Base-by-base conservation (phyloP, 495 filamentous ascomycete genomes). In the Penicillium ucsense region DNA sequence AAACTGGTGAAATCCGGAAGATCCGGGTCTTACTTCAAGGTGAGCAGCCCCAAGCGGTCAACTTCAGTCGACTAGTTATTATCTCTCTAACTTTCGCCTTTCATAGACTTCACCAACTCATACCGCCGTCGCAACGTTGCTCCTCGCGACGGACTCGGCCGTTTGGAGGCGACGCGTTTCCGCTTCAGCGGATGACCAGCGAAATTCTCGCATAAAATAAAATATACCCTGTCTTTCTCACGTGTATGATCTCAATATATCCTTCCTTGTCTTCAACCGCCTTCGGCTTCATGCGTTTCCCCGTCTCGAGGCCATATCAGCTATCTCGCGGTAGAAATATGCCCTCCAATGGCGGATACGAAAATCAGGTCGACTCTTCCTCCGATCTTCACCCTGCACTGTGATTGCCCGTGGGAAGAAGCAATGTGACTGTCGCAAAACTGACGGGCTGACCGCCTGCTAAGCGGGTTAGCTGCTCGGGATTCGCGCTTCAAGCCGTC, bases 41-140 rank as follows among this genome's bases (percentile, higher is more conserved):
- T 74, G 36, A 41, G 62, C 53, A n/a, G 10, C 27, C 37, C 10
- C 9, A n/a, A n/a, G 6, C 37, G n/a, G 10, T 39, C 20, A 31
- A 31, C 10, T 31, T 28, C 30, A 4, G 5, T 39, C 35, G 31
- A 20, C 20, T 35, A 0, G 9, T 9, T n/a, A 28, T 41, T 34
- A 28, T 31, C 4, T 33, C 45, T 4, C 9, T 27, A 32, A 20
- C 27, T 37, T 11, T n/a, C 27, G 10, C 10, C 8, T 31, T 5
- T 38, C 31, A 20, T 35, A 73, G 87, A 99, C 66, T 99, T 99
- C 61, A 95, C 94, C 5, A 95, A 89, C 56, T 84, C 79, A 35
- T 99, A 97, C 62, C 82, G 92, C 36, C 72, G 94, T 54, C 77
- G 94, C 54, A 95, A 99, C 64, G 85, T 99, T 8, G 90, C 90